Evolutionary conservation across 2,329 filamentous ascomycete genomes (phyloP).

Genomic region (Aspergillus ibericus): DNA sequence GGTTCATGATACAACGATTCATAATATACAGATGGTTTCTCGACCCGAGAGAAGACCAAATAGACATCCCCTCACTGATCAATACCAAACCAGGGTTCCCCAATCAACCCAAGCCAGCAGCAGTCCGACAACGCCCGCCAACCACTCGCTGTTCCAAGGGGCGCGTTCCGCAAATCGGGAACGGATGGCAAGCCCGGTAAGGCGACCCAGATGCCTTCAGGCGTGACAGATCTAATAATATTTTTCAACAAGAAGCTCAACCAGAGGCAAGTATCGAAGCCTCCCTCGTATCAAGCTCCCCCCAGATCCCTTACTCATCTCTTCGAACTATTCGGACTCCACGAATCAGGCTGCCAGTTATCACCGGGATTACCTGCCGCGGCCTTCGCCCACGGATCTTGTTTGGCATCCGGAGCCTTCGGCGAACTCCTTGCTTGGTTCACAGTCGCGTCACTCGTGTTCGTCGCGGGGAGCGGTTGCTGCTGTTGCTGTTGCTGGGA

Average conservation of each 20-base stretch:
- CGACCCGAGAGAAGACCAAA: not conserved
- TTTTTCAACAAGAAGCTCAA: not conserved
- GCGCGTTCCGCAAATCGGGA: not conserved
- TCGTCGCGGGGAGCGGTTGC: conserved; percentile 45
- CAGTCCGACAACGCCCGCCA: not conserved
- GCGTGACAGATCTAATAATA: not conserved
- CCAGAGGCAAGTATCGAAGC: not conserved
- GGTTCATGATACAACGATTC: not conserved
- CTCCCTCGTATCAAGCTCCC: not conserved
- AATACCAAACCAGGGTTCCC: not conserved
- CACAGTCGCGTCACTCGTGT: conserved; percentile 43
- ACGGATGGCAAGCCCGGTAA: not conserved
- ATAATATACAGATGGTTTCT: not conserved
- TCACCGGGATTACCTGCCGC: conserved; percentile 59
- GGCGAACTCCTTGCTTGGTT: not conserved
- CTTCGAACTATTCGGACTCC: conserved; percentile 54
- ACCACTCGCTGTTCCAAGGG: not conserved
- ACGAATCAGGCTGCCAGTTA: conserved; percentile 66
- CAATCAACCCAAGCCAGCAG: no score
- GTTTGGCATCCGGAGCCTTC: conserved; percentile 12
- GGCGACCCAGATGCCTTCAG: not conserved
- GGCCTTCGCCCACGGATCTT: conserved; percentile 60
- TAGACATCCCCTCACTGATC: not conserved
- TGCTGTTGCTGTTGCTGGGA: conserved; percentile 48
- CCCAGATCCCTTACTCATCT: conserved; percentile 23